Percentiles rank a stretch among this genome's conserved stretches.
phyloP scores from a whole-genome alignment of 163 green algal genomes.

The Scenedesmus sp. region DNA sequence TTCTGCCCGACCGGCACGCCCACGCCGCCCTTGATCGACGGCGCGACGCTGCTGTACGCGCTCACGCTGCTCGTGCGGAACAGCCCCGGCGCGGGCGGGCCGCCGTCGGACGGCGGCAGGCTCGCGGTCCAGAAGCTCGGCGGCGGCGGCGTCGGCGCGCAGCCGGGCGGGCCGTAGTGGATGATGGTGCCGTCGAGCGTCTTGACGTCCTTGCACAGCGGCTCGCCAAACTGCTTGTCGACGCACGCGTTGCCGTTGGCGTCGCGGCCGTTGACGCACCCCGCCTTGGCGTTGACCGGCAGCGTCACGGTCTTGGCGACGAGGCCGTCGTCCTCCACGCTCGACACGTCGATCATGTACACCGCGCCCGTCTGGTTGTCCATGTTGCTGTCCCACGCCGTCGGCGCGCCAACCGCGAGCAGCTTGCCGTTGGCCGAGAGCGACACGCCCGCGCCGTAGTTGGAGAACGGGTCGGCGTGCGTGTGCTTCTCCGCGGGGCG shows the following conservation, averaged over 20 bases:
- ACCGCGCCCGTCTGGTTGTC: conserved; percentile 13
- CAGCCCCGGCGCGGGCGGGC: background rate
- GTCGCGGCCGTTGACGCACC: conserved; percentile 18
- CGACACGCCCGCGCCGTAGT: conserved; percentile 14
- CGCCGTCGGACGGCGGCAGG: background rate
- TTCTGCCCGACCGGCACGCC: conserved; percentile 21
- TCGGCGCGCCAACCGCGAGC: conserved; percentile 14
- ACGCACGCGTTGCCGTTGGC: conserved; percentile 31
- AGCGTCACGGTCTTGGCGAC: background rate
- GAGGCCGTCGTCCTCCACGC: conserved; percentile 16
- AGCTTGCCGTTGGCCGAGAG: conserved; percentile 19
- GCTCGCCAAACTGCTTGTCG: background rate
- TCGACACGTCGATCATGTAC: conserved; percentile 15
- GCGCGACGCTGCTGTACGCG: conserved; percentile 16
- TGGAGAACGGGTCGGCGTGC: conserved; percentile 2
- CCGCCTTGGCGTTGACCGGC: conserved; percentile 18
- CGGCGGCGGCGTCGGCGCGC: conserved; percentile 1
- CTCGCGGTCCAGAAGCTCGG: conserved; percentile 7
- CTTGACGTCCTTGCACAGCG: conserved; percentile 7
- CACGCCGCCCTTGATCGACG: conserved; percentile 33
- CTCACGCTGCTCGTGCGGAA: background rate
- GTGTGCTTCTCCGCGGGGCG: conserved; percentile 22
- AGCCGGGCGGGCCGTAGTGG: conserved; percentile 5
- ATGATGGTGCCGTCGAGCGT: conserved; percentile 2
- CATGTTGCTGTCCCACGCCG: conserved; percentile 34